Conservation (phyloP, 108 stramenopile species). For the Pseudonitzschia multiseries region DNA sequence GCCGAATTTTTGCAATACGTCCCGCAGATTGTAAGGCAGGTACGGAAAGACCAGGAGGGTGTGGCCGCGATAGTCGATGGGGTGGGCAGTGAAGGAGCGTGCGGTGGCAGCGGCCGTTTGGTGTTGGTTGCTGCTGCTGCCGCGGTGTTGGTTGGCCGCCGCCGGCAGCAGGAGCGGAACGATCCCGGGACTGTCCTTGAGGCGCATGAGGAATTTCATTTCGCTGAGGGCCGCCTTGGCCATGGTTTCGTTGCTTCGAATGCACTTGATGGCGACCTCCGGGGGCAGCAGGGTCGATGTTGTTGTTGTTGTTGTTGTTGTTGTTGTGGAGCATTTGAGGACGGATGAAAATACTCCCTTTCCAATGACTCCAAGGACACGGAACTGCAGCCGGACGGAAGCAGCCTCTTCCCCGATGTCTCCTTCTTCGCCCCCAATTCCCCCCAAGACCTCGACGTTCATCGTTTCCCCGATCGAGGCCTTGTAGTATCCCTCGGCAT, state of each 20-base stretch:
- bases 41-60: conserved; percentile 79
- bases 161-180: conserved; percentile 57
- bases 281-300: conserved; percentile 24
- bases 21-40: conserved; percentile 50
- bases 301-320: conserved; percentile 23
- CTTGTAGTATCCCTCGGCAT: conserved; percentile 97
- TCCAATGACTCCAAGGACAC: conserved; percentile 88
- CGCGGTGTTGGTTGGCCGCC: conserved; percentile 1
- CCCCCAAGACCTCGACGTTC: conserved; percentile 10
- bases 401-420: not conserved
- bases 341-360: conserved; percentile 98
- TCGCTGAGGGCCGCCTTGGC: conserved; percentile 90
- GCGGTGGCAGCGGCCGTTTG: not conserved
- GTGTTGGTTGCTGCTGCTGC: conserved; percentile 11
- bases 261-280: conserved; percentile 93
- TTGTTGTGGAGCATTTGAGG: conserved; percentile 63
- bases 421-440: not conserved
- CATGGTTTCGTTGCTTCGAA: conserved; percentile 98
- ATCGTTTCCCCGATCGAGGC: conserved; percentile 86
- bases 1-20: conserved; percentile 71
- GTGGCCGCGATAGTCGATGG: conserved; percentile 27
- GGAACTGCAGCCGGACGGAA: conserved; percentile 52
- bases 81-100: too few species aligned
- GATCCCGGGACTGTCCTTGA: conserved; percentile 54
- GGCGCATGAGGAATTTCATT: conserved; percentile 52